Base-by-base conservation (phyloP, 495 filamentous ascomycete species). In the Tuber brumale region DNA sequence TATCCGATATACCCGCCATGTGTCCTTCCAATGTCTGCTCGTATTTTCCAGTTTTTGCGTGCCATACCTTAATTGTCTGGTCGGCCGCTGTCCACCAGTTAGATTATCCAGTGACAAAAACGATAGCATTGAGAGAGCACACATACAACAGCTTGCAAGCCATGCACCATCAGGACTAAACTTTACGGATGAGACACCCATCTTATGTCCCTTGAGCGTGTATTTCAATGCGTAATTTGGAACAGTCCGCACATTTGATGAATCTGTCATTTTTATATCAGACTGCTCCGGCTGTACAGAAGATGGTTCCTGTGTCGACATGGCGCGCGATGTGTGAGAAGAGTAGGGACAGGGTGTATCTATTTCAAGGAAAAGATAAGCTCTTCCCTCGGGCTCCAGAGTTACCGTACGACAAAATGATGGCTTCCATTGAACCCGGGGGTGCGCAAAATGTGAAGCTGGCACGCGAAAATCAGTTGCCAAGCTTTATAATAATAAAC, bases 1-100 rank as follows among this genome's bases (percentile, higher is more conserved):
- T 86, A 41, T 93, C 93, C 0, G 92, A 95, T 19, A 99, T 89
- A 76, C 95, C 95, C 1, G 95, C 94, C 77, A 97, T 88, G 85
- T 99, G 95, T 41, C 94, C 95, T 81, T 96, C 91, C n/a, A 99
- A 88, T 0, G 93, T 95, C 79, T 97, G 91, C 75, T 93, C 87
- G 79, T 92, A 89, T 81, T 88, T 88, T 48, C 94, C 95, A 5
- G 92, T 94, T 14, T 83, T 76, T 0, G 92, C 90, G 78, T 95
- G 90, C 95, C 95, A 98, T 71, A 99, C 90, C 84, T 94, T 97
- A 78, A 94, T 89, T 10, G 92, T 93, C 46, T 88, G 90, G 82
- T 99, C 95, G 74, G 95, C 93, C 37, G 95, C 90, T 91, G 78
- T 43, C 81, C 69, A 18, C 10, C 14, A 57, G 39, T 79, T 37